A percentile compares a stretch with the other conserved stretches of the same genome.
phyloP scores from a whole-genome alignment of 2,329 filamentous ascomycete species.

The Cordyceps tenuipes region DNA sequence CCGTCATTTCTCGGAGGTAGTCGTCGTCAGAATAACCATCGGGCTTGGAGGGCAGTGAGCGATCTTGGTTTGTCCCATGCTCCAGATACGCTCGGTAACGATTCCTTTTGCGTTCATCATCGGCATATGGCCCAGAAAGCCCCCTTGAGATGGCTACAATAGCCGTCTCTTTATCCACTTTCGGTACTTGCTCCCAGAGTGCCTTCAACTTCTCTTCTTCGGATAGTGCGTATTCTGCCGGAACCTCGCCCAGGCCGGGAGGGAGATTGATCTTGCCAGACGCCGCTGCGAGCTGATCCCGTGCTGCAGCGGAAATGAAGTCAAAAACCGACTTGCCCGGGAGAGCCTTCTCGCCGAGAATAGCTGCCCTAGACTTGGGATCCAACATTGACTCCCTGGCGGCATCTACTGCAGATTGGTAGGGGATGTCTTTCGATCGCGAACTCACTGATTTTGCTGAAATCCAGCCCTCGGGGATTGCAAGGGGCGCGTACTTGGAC shows the following conservation, averaged over 20 bases:
- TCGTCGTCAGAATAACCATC: constrained; percentile 51
- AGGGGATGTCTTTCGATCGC: constrained; percentile 22
- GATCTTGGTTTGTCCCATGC: constrained; percentile 45
- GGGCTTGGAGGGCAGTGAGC: constrained; percentile 43
- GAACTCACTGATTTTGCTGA: constrained; percentile 40
- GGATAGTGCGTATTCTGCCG: constrained; percentile 53
- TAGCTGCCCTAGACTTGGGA: constrained; percentile 64
- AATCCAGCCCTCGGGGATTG: constrained; percentile 67
- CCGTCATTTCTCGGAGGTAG: constrained; percentile 68
- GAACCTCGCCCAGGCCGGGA: constrained; percentile 65
- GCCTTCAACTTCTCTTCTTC: constrained; percentile 55
- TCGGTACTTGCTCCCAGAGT: constrained; percentile 51
- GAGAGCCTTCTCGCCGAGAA: constrained; percentile 68
- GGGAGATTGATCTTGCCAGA: constrained; percentile 74
- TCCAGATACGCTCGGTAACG: constrained; percentile 80
- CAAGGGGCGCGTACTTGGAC: constrained; percentile 50
- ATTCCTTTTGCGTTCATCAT: constrained; percentile 69
- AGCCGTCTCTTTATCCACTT: constrained; percentile 58
- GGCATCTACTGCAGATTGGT: constrained; percentile 64
- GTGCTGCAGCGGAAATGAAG: constrained; percentile 69
- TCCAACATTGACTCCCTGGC: constrained; percentile 70
- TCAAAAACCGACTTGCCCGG: constrained; percentile 95
- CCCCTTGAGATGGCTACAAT: constrained; percentile 60
- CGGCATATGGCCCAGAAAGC: constrained; percentile 65
- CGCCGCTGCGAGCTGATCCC: constrained; percentile 65